Percentiles rank a stretch among this genome's conserved stretches.
Evolutionary conservation across 177 flowering plant genomes (phyloP).

Genomic region (Vitis hybrid): DNA sequence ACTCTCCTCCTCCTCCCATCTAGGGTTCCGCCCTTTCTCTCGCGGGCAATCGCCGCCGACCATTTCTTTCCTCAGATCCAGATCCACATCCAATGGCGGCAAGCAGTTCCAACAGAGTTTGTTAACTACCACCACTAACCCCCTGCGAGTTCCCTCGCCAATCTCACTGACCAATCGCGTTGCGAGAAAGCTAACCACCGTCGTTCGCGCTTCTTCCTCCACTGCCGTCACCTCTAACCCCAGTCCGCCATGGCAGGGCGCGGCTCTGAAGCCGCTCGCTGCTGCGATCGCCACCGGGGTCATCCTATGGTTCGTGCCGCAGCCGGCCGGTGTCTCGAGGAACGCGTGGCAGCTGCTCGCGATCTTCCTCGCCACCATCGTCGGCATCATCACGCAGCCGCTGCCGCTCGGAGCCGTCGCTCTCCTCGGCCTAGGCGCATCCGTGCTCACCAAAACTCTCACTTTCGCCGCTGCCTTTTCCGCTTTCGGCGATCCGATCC

Average conservation of each 20-base stretch:
- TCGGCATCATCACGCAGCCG: constrained; percentile 94
- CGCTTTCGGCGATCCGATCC: constrained; percentile 95
- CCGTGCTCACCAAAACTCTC: constrained; percentile 86
- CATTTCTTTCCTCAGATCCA: neutral
- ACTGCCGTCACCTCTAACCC: constrained; percentile 18
- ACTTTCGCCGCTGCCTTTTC: constrained; percentile 92
- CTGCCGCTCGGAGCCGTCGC: constrained; percentile 95
- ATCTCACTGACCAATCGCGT: too few species aligned
- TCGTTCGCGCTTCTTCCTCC: constrained; percentile 31
- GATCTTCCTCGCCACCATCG: constrained; percentile 86
- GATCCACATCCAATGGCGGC: neutral
- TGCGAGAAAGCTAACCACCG: constrained; percentile 12
- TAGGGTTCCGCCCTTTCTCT: constrained; percentile 22
- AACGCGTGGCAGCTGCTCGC: constrained; percentile 91
- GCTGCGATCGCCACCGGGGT: constrained; percentile 88
- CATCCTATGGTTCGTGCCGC: constrained; percentile 79
- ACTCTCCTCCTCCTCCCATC: constrained; percentile 44
- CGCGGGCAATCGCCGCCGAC: constrained; percentile 5
- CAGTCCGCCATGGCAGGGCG: constrained; percentile 78
- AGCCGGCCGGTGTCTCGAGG: constrained; percentile 72
- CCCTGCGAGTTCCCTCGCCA: too few species aligned
- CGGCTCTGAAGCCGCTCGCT: constrained; percentile 68
- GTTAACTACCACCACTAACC: too few species aligned
- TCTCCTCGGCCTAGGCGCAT: constrained; percentile 79
- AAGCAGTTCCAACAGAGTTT: too few species aligned